phyloP scores from a whole-genome alignment of 2,329 filamentous ascomycete species.

The Ambrosiella beaveri region DNA sequence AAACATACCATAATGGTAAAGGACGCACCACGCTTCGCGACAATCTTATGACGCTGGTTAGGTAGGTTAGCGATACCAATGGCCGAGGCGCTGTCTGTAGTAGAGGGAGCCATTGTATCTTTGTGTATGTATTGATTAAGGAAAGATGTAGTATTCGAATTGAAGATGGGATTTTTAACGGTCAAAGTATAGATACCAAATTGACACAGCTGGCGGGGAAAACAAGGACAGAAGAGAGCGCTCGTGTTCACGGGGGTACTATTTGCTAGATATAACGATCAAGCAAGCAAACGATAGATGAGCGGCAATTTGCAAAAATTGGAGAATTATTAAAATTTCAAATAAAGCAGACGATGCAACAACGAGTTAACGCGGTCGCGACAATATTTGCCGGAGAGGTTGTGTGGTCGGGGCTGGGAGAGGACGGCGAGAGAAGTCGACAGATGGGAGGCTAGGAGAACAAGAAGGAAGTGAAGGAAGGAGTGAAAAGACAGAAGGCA shows the following conservation, averaged over 20 bases:
- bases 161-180: neutral
- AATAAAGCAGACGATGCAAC: slow-evolving; percentile 5
- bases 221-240: slow-evolving; percentile 1
- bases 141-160: neutral
- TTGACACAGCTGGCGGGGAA: neutral
- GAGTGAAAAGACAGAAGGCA: slow-evolving; percentile 4
- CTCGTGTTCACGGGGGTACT: neutral
- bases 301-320: slow-evolving; percentile 1
- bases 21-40: slow-evolving; percentile 73
- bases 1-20: slow-evolving; percentile 92
- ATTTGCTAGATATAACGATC: neutral
- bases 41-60: slow-evolving; percentile 61
- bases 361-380: slow-evolving; percentile 11
- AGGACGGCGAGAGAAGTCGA: neutral
- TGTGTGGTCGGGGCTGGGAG: slow-evolving; percentile 7
- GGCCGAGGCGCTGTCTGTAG: slow-evolving; percentile 44
- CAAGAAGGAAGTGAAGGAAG: slow-evolving; percentile 1
- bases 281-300: slow-evolving; percentile 6
- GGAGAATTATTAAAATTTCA: neutral
- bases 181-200: slow-evolving; percentile 1
- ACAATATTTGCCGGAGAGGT: slow-evolving; percentile 9
- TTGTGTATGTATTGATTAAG: slow-evolving; percentile 1
- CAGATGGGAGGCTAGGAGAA: neutral
- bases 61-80: slow-evolving; percentile 61
- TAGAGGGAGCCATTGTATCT: slow-evolving; percentile 35